Base-by-base conservation (phyloP, 257 asterid species). In the Rehmannia glutinosa region DNA sequence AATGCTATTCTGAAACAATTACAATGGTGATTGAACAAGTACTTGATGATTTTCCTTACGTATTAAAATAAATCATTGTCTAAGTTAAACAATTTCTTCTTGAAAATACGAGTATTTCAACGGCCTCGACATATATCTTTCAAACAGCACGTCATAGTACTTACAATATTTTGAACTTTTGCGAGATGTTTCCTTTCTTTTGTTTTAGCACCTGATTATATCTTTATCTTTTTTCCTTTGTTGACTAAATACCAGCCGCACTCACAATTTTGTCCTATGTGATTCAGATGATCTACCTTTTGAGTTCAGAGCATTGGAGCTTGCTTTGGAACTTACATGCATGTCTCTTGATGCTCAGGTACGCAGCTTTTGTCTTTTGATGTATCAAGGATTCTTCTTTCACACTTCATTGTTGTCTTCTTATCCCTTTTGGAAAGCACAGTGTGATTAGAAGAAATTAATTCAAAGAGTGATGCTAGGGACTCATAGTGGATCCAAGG, bases 281-380 rank as follows among this genome's bases (percentile, higher is more conserved):
- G 80, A 45, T 85, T 75, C 85, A 94, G 99, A 94, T 74, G 87
- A 89, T 78, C 85, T 94, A 43, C 99, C 99, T 72, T 94, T 94
- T 47, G 99, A 94, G 82, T 91, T 94, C 82, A 85, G 83, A 74
- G 97, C 99, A 11, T 81, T 94, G 86, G 99, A 94, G 86, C 89
- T 94, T 70, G 98, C 97, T 72, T 75, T 94, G 84, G 99, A 94
- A 74, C 81, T 88, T 64, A 87, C 96, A 32, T 91, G 97, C 77
- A 82, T 75, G 77, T 91, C 99, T 64, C 96, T 91, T 35, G 99
- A 94, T 78, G 70, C 91, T 69, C 96, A 94, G 97, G 99, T 94
- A 77, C 74, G 83, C 55, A 49, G 67, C n/a, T 46, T 73, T 38
- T 57, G 62, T 64, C 61, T 51, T 62, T 72, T 30, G 53, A 16